Evolutionary conservation across 768 basidiomycete species (phyloP).

Genomic region (Gymnopilus dilepis): DNA sequence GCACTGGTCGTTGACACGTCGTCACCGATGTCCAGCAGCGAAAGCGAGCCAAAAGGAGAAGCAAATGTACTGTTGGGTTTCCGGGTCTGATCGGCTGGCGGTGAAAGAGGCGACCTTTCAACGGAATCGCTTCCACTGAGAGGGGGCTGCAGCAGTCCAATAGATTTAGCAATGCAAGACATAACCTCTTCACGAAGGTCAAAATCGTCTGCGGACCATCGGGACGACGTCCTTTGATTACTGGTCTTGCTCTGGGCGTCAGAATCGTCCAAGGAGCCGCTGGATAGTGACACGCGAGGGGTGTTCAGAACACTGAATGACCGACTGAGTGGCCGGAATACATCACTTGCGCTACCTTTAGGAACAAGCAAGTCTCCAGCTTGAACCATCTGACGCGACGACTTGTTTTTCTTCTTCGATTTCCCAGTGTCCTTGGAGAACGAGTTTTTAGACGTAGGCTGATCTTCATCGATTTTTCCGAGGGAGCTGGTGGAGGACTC

Average conservation of each 20-base stretch:
- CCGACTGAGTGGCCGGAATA: conserved; percentile 50
- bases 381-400: conserved; percentile 66
- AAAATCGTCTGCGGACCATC: conserved; percentile 69
- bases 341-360: conserved; percentile 52
- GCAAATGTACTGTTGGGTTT: conserved; percentile 46
- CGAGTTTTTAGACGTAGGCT: conserved; percentile 25
- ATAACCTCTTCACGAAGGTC: conserved; percentile 97
- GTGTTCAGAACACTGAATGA: conserved; percentile 56
- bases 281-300: conserved; percentile 45
- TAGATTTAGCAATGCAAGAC: conserved; percentile 97
- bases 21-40: conserved; percentile 72
- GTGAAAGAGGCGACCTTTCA: conserved; percentile 68
- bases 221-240: conserved; percentile 24
- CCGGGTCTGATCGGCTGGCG: conserved; percentile 45
- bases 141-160: conserved; percentile 90
- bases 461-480: conserved; percentile 29
- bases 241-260: conserved; percentile 30
- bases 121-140: conserved; percentile 69
- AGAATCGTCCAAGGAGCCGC: conserved; percentile 30
- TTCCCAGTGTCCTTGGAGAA: conserved; percentile 20
- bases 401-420: conserved; percentile 19
- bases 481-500: conserved; percentile 32
- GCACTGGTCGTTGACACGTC: conserved; percentile 73
- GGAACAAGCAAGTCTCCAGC: conserved; percentile 79
- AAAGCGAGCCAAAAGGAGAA: conserved; percentile 77